These are phyloP conservation scores for Hypomyces rosellus DNA, from an alignment of 2,329 filamentous ascomycete genomes.

Conservation along the genomic window DNA sequence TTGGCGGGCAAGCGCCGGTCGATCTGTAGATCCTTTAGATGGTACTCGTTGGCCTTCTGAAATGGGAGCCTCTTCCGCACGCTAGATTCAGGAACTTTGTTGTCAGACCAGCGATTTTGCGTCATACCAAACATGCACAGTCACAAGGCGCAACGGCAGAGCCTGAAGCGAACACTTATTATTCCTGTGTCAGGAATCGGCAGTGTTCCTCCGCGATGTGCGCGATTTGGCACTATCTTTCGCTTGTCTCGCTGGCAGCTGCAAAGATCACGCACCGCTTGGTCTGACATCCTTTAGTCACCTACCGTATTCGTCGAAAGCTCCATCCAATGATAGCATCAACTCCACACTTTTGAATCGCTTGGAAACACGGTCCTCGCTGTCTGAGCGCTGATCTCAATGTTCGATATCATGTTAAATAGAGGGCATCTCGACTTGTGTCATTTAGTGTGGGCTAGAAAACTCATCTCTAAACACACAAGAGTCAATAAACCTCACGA, in stretches of 20 bases:
- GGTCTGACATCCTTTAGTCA: neutral
- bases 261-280: neutral
- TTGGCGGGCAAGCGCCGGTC: neutral
- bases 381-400: constrained; percentile 6
- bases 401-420: constrained; percentile 1
- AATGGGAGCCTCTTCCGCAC: constrained; percentile 10
- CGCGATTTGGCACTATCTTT: too few relatives aligned
- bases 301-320: constrained; percentile 11
- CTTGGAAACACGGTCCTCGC: neutral
- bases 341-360: neutral
- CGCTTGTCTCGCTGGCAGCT: too few relatives aligned
- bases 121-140: neutral
- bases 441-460: neutral
- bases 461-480: neutral
- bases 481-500: neutral
- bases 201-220: too few relatives aligned
- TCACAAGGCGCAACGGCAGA: neutral
- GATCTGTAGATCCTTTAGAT: constrained; percentile 8
- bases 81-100: constrained; percentile 6
- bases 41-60: constrained; percentile 6
- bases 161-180: too few relatives aligned
- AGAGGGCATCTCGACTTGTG: neutral
- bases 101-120: neutral
- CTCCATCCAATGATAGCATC: constrained; percentile 4
- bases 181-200: too few relatives aligned